Conservation (phyloP, 2,329 filamentous ascomycete genomes). For the Scleromitrula shiraiana region DNA sequence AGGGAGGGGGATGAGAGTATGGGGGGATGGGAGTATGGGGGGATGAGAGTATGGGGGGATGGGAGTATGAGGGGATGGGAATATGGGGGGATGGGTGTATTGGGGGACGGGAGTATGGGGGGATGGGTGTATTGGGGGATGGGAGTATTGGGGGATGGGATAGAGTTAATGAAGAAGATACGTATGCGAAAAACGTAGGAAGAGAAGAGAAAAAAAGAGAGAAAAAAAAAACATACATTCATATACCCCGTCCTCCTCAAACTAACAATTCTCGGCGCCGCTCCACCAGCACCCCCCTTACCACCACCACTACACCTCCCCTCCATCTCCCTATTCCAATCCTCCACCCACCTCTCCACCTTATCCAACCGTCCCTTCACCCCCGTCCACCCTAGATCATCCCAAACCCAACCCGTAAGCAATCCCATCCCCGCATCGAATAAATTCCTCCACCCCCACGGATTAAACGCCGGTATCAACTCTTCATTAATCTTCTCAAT, state of each 20-base stretch:
- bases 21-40: background rate
- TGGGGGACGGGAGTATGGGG: too few relatives aligned
- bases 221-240: conserved; percentile 49
- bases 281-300: conserved; percentile 40
- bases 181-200: too few relatives aligned
- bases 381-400: conserved; percentile 72
- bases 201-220: background rate
- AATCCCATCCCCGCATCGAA: conserved; percentile 73
- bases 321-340: conserved; percentile 73
- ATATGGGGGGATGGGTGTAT: background rate
- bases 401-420: conserved; percentile 89
- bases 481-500: conserved; percentile 76
- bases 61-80: background rate
- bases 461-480: conserved; percentile 70
- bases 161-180: background rate
- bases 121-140: too few relatives aligned
- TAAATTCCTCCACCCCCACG: conserved; percentile 68
- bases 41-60: too few relatives aligned
- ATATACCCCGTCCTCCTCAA: conserved; percentile 81
- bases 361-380: conserved; percentile 63
- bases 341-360: conserved; percentile 75
- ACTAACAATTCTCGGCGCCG: conserved; percentile 65
- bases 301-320: too few relatives aligned
- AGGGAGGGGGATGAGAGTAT: background rate
- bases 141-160: background rate